Base-by-base conservation (phyloP, 73 alveolate species). In the Urostyla sp. region DNA sequence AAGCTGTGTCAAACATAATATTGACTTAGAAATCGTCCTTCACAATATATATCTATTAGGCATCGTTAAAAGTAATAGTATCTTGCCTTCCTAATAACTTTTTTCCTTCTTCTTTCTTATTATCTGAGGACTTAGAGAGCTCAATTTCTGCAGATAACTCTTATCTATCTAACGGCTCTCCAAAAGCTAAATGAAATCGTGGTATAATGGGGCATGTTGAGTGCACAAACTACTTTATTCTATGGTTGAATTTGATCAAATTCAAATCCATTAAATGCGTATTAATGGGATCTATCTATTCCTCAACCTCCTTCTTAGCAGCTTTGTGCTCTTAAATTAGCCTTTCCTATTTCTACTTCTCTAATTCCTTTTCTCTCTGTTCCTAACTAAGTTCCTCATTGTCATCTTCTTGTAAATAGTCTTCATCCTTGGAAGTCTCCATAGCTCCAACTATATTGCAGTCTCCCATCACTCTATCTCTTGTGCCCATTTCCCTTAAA, bases 11-110 rank as follows among this genome's bases (percentile, higher is more conserved):
- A 67, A 90, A 93, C 55, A 90, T 67, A 3, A 93, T 75, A 75
- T 90, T 82, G 58, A 76, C 85, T 26, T 94, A 95, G 59, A 73
- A 82, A 44, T 90, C 91, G 67, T 93, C 96, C 66, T 81, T 90
- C 44, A 93, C 92, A 56, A 52, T 10, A 53, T 73, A 50, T 21
- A 34, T 59, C 48, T 50, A 79, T 2, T 58, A 15, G n/a, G 37
- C 28, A 21, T 44, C 73, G 27, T 77, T 60, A 34, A 21, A 27
- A 28, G 30, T 28, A 23, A 79, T 66, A 11, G 44, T 28, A 58
- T 79, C 90, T 0, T 63, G 45, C 34, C 90, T 61, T 13, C 90
- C 90, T 28, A 79, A n/a, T 15, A 79, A 18, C 58, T 38, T 61
- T 40, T 61, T 31, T 21, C 80, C 76, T 45, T 79, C 90, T 23